Conservation (phyloP, 495 filamentous ascomycete species). For the Penicillium silybi region DNA sequence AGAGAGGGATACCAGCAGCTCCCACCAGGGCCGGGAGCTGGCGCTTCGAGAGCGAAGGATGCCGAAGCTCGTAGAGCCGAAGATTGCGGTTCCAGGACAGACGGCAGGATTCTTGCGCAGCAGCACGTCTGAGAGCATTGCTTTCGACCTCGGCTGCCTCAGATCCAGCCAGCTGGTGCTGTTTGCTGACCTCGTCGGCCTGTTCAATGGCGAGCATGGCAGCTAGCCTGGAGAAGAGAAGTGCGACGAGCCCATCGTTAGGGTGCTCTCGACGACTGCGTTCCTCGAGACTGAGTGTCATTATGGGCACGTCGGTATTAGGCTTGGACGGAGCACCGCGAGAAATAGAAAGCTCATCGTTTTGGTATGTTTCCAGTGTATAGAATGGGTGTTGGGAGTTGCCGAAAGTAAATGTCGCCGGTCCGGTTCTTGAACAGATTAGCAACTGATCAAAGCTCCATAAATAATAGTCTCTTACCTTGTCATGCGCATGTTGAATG, state of each 20-base stretch:
- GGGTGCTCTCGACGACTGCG: constrained; percentile 52
- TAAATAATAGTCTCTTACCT: constrained; percentile 21
- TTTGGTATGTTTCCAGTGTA: constrained; percentile 40
- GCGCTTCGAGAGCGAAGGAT: constrained; percentile 61
- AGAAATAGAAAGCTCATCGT: constrained; percentile 37
- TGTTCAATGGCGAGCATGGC: constrained; percentile 66
- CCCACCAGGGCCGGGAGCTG: constrained; percentile 48
- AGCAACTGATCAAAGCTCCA: constrained; percentile 2
- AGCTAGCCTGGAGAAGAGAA: constrained; percentile 68
- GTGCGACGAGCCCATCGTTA: constrained; percentile 65
- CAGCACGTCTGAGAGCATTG: constrained; percentile 57
- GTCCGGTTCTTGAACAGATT: constrained; percentile 28
- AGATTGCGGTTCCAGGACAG: constrained; percentile 65
- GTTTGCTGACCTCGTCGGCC: constrained; percentile 42
- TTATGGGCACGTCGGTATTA: constrained; percentile 43
- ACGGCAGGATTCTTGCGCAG: constrained; percentile 66
- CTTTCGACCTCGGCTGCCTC: constrained; percentile 49
- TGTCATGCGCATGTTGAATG: constrained; percentile 44
- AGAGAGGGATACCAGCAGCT: constrained; percentile 57
- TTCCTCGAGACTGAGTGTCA: constrained; percentile 58
- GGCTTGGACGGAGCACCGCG: constrained; percentile 35
- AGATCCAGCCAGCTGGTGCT: constrained; percentile 37
- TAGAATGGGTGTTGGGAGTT: constrained; percentile 43
- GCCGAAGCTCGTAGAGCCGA: constrained; percentile 64
- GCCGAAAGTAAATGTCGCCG: constrained; percentile 38